Evolutionary conservation across 116 monocot genomes (phyloP), one percentile per base, ranked within the genome.

Genomic region (Dioscorea cayenensis): DNA sequence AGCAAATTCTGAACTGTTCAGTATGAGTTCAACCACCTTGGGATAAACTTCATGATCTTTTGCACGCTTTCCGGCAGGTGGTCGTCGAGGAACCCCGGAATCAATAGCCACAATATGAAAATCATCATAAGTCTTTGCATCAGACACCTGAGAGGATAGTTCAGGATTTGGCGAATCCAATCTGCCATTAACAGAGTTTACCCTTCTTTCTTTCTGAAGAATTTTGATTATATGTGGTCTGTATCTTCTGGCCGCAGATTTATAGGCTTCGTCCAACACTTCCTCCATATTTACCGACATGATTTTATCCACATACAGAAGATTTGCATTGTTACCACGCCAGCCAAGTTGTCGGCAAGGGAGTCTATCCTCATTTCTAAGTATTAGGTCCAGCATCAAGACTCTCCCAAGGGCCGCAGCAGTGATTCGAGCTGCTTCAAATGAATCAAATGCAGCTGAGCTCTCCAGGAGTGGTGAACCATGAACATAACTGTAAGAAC

Each of bases 321-420:
- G 63, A 75, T 97, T 97, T 75, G 84, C 90, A 59, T 72, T 75
- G 64, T 97, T 97, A 27, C 97, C 97, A 66, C 93, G 97, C 97
- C 93, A 97, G 4, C 97, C 93, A 65, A 93, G 90, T 43, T 81
- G 81, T 23, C 81, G 84, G 74, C 88, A 97, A 52, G 86, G 84
- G 9, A 93, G 88, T 58, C 97, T 85, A 55, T 97, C 97, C 69
- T 97, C 97, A 67, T 97, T 97, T 58, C 97, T 82, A n/a, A 97
- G 75, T 17, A 97, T 74, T 36, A 97, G 88, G 28, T 97, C 97
- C 60, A 97, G 68, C 68, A 93, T 81, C 51, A 97, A 81, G 21
- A 97, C 77, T 74, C 88, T 86, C 6, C 92, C 92, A 64, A 97
- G 84, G 27, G 90, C 76, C 28, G 84, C 74, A 65, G 88, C 93